Conservation (phyloP, 2,329 filamentous ascomycete species). For the Hypoxylon sp. region DNA sequence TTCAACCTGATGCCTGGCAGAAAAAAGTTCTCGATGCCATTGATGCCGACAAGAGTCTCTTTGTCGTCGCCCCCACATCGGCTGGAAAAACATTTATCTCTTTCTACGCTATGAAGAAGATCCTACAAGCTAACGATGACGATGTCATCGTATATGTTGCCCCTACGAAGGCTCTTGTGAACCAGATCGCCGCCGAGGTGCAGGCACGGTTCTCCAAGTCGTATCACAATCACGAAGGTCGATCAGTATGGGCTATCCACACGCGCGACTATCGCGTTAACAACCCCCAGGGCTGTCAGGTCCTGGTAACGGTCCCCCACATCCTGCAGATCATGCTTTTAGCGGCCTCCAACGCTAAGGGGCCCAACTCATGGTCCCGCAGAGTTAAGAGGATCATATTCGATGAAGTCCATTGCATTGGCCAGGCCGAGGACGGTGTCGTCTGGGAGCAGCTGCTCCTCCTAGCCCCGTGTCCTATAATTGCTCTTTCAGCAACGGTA, state of each 20-base stretch:
- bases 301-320: constrained; percentile 83
- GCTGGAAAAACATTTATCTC: constrained; percentile 88
- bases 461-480: constrained; percentile 81
- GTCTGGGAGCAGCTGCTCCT: constrained; percentile 85
- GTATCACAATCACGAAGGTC: constrained; percentile 68
- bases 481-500: constrained; percentile 84
- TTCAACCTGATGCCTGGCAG: constrained; percentile 84
- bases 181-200: constrained; percentile 86
- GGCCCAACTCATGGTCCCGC: constrained; percentile 70
- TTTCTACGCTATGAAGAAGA: constrained; percentile 86
- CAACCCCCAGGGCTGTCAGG: constrained; percentile 78
- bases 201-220: constrained; percentile 81
- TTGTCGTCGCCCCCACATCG: constrained; percentile 83
- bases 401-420: constrained; percentile 86
- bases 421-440: constrained; percentile 80
- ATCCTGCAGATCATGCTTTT: constrained; percentile 85
- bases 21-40: constrained; percentile 80
- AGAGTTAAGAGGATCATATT: constrained; percentile 83
- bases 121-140: constrained; percentile 77
- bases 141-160: constrained; percentile 83
- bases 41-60: constrained; percentile 77
- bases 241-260: constrained; percentile 84
- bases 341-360: constrained; percentile 73
- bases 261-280: constrained; percentile 83
- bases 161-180: constrained; percentile 85